These are phyloP conservation scores for Aquilaria malaccensis DNA, from an alignment of 345 rosid genomes.

Conservation along the genomic window DNA sequence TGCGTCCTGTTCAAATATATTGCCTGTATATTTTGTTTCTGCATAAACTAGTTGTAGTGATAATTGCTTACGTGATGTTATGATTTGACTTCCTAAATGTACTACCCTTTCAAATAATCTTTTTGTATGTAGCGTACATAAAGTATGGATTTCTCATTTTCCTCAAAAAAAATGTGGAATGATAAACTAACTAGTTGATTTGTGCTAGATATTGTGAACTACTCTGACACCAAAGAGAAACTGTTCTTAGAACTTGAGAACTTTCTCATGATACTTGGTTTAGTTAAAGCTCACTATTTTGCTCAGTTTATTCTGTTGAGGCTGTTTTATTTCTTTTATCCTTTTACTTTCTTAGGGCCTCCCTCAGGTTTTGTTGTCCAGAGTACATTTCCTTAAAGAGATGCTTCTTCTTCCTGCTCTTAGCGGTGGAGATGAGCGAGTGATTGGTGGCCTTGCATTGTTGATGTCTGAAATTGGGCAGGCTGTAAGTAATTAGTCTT, in stretches of 20 bases:
- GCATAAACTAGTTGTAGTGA: too few species aligned
- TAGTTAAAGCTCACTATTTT: not conserved
- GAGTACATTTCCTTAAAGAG: constrained; percentile 75
- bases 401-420: constrained; percentile 76
- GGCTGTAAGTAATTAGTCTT: constrained; percentile 53
- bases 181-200: too few species aligned
- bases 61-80: too few species aligned
- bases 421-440: constrained; percentile 57
- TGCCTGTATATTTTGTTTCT: too few species aligned
- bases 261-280: constrained; percentile 2
- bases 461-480: constrained; percentile 95
- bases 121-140: too few species aligned
- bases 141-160: too few species aligned
- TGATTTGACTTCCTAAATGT: too few species aligned
- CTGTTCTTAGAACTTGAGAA: not conserved
- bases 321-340: not conserved
- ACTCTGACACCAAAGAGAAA: not conserved
- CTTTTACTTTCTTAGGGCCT: constrained; percentile 56
- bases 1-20: too few species aligned
- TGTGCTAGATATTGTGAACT: not conserved
- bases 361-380: constrained; percentile 72
- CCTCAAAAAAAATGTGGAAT: too few species aligned
- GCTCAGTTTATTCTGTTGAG: not conserved
- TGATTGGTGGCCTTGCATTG: constrained; percentile 79
- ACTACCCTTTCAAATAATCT: too few species aligned